A percentile compares a stretch with the other conserved stretches of the same genome.
Conservation (phyloP, 345 rosid species). For the Nasturtium officinale region DNA sequence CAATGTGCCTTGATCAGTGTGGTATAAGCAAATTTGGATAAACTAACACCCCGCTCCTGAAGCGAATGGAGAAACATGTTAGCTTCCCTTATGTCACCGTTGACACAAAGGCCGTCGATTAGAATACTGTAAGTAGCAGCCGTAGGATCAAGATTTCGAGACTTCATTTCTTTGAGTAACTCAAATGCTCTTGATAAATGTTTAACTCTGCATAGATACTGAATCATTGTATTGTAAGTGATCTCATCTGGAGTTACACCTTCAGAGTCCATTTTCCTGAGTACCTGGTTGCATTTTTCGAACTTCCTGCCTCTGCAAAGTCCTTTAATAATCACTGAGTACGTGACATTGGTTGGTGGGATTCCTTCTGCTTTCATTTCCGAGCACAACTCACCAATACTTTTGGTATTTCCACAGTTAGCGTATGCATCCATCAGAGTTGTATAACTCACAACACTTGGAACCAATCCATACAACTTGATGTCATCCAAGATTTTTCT, state of each 20-base stretch:
- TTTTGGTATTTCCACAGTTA: constrained; percentile 47
- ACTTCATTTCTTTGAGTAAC: constrained; percentile 51
- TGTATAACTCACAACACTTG: constrained; percentile 65
- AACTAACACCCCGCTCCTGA: constrained; percentile 39
- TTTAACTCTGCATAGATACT: constrained; percentile 50
- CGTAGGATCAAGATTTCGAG: constrained; percentile 53
- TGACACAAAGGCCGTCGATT: constrained; percentile 59
- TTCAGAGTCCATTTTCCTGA: constrained; percentile 53
- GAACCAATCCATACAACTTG: constrained; percentile 52
- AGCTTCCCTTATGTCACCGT: constrained; percentile 52
- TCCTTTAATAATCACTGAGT: constrained; percentile 65
- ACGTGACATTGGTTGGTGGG: constrained; percentile 58
- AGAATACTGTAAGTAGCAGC: constrained; percentile 63
- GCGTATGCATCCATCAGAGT: constrained; percentile 74
- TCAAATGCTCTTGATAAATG: constrained; percentile 50
- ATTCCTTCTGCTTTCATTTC: constrained; percentile 57
- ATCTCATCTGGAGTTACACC: constrained; percentile 65
- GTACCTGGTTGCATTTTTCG: constrained; percentile 49
- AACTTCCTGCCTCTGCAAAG: constrained; percentile 48
- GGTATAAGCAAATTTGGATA: constrained; percentile 63
- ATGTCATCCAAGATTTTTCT: constrained; percentile 51
- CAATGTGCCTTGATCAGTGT: constrained; percentile 78
- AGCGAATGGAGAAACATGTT: constrained; percentile 54
- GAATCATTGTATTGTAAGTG: constrained; percentile 63
- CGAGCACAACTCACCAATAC: constrained; percentile 47